Conservation (phyloP, 495 filamentous ascomycete genomes). For the Choiromyces venosus region DNA sequence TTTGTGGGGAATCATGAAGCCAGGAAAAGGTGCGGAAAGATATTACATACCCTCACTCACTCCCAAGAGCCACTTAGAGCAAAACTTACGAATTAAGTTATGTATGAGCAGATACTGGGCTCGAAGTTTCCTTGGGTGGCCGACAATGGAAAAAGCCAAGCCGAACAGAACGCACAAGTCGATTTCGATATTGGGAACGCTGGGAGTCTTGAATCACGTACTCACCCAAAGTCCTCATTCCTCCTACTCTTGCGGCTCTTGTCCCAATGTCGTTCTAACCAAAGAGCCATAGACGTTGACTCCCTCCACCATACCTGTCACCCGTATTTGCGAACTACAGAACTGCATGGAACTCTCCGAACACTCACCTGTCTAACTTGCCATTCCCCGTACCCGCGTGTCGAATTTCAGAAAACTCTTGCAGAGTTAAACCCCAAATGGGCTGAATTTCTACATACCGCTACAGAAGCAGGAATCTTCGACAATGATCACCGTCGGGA, state of each 20-base stretch:
- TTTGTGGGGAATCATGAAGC: slow-evolving; percentile 77
- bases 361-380: slow-evolving; percentile 77
- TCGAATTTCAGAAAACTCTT: slow-evolving; percentile 69
- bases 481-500: slow-evolving; percentile 64
- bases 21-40: slow-evolving; percentile 56
- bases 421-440: slow-evolving; percentile 77
- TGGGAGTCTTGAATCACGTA: slow-evolving; percentile 68
- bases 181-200: slow-evolving; percentile 60
- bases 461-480: slow-evolving; percentile 65
- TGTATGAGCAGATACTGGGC: slow-evolving; percentile 68
- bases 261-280: background rate
- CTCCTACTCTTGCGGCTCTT: background rate
- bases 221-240: slow-evolving; percentile 70
- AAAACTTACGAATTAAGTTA: background rate
- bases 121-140: slow-evolving; percentile 88
- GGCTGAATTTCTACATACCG: slow-evolving; percentile 67
- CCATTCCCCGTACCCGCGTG: slow-evolving; percentile 59
- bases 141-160: slow-evolving; percentile 64
- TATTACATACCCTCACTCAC: background rate
- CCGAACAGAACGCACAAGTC: slow-evolving; percentile 79
- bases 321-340: slow-evolving; percentile 66
- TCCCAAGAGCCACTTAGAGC: background rate
- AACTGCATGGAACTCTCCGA: slow-evolving; percentile 86
- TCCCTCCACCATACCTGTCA: slow-evolving; percentile 80
- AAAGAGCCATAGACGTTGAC: slow-evolving; percentile 61